phyloP scores from a whole-genome alignment of 352 stramenopile genomes.

The Aphanomyces stellatus region DNA sequence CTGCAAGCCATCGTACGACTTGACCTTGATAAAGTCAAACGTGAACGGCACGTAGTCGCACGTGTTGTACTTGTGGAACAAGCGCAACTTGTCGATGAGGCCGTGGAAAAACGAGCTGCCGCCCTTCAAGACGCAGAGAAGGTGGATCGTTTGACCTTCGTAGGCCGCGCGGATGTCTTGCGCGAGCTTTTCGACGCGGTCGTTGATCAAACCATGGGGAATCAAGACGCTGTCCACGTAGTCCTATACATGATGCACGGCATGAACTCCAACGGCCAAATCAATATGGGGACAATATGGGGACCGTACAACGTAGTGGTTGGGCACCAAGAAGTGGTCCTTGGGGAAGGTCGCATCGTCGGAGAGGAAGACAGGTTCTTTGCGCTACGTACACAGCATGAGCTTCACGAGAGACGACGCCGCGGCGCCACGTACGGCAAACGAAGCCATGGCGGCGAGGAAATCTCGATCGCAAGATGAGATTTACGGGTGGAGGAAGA shows the following conservation, averaged over 20 bases:
- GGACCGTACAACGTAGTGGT: conserved; percentile 43
- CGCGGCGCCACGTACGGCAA: no score
- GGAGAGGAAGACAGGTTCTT: conserved; percentile 37
- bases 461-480: no score
- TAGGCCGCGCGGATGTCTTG: conserved; percentile 88
- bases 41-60: conserved; percentile 86
- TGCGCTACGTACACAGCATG: conserved; percentile 10
- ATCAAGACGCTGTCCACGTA: conserved; percentile 84
- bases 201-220: conserved; percentile 80
- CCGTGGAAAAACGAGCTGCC: conserved; percentile 86
- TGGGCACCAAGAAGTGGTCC: conserved; percentile 65
- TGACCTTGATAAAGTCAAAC: conserved; percentile 93
- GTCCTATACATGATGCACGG: no score
- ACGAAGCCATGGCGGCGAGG: no score
- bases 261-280: no score
- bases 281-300: background rate
- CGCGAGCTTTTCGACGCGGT: conserved; percentile 89
- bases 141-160: conserved; percentile 80
- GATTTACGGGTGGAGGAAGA: background rate
- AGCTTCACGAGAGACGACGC: no score
- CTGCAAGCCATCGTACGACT: conserved; percentile 90
- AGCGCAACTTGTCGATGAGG: conserved; percentile 70
- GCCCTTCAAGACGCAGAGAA: conserved; percentile 90
- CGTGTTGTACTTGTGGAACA: conserved; percentile 85
- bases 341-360: conserved; percentile 61